Evolutionary conservation across 202 grass and related monocot species (phyloP).

Genomic region (Eragrostis tef): DNA sequence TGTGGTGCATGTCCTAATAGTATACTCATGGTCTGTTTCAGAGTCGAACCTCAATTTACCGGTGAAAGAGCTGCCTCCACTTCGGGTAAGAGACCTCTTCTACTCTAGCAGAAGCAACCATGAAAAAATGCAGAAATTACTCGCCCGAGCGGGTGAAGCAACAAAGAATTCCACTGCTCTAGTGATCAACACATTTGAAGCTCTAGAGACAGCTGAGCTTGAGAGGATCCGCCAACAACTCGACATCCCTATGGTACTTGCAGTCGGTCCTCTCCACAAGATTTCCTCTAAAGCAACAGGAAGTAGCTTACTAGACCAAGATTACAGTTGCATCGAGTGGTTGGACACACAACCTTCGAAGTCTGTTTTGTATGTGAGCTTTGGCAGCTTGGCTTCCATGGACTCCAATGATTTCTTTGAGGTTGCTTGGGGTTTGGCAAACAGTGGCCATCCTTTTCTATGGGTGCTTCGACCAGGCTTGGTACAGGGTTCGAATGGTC

Average conservation of each 20-base stretch:
- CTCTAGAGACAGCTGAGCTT: constrained; percentile 6
- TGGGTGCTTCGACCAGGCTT: constrained; percentile 58
- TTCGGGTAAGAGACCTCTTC: constrained; percentile 48
- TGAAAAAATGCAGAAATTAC: background rate
- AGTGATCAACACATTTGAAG: constrained; percentile 46
- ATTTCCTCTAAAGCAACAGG: constrained; percentile 4
- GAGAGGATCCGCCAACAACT: constrained; percentile 36
- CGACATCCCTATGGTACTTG: background rate
- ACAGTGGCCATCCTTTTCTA: constrained; percentile 55
- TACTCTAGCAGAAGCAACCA: background rate
- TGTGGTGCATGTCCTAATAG: too few species aligned
- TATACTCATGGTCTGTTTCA: background rate
- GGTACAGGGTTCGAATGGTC: background rate
- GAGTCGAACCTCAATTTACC: constrained; percentile 26
- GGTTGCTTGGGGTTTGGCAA: constrained; percentile 59
- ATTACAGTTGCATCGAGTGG: constrained; percentile 60
- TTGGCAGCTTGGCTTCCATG: constrained; percentile 68
- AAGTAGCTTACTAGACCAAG: constrained; percentile 48
- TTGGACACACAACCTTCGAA: constrained; percentile 51
- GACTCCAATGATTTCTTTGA: constrained; percentile 47
- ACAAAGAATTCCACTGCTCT: constrained; percentile 30
- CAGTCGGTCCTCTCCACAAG: constrained; percentile 67
- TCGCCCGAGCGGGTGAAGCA: background rate
- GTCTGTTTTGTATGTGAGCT: constrained; percentile 73
- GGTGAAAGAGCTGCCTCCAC: constrained; percentile 42